These are phyloP conservation scores for Colletotrichum camelliae DNA, from an alignment of 2,329 filamentous ascomycete species.

Conservation along the genomic window DNA sequence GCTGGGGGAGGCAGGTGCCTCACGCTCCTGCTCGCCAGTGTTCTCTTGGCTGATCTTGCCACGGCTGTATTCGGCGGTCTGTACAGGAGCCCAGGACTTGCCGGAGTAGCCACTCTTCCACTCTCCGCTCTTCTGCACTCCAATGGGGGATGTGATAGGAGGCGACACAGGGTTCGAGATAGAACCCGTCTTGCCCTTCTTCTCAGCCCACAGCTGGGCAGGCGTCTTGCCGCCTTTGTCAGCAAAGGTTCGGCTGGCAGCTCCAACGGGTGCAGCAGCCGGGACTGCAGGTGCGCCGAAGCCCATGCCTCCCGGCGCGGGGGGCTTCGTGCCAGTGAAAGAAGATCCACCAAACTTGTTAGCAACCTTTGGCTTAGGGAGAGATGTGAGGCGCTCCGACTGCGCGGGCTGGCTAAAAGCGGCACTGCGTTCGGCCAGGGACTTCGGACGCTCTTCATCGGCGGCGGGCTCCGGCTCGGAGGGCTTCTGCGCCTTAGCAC, in stretches of 20 bases:
- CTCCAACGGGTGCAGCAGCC: constrained; percentile 68
- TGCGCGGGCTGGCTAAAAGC: constrained; percentile 68
- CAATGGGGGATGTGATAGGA: constrained; percentile 57
- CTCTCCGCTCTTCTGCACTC: constrained; percentile 76
- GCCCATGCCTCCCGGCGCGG: constrained; percentile 73
- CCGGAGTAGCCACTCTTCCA: constrained; percentile 94
- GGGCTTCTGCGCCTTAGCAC: constrained; percentile 78
- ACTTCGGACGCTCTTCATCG: constrained; percentile 48
- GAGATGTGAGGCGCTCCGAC: constrained; percentile 80
- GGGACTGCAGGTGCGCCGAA: constrained; percentile 67
- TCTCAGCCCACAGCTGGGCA: constrained; percentile 96
- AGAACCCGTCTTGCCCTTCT: constrained; percentile 81
- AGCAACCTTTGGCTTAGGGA: constrained; percentile 94
- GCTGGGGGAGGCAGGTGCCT: constrained; percentile 58
- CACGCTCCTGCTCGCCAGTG: constrained; percentile 59
- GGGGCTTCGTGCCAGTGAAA: constrained; percentile 90
- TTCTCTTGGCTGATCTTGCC: constrained; percentile 62
- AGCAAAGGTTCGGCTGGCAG: constrained; percentile 90
- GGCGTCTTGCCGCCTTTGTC: constrained; percentile 96
- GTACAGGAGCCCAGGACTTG: constrained; percentile 88
- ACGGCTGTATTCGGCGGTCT: constrained; percentile 74
- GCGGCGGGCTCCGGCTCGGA: constrained; percentile 30
- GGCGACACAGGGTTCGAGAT: constrained; percentile 45
- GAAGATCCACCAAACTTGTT: constrained; percentile 81
- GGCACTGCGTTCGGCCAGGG: constrained; percentile 76